These are phyloP conservation scores for Extremus antarcticus DNA, from an alignment of 495 filamentous ascomycete genomes.

Conservation along the genomic window DNA sequence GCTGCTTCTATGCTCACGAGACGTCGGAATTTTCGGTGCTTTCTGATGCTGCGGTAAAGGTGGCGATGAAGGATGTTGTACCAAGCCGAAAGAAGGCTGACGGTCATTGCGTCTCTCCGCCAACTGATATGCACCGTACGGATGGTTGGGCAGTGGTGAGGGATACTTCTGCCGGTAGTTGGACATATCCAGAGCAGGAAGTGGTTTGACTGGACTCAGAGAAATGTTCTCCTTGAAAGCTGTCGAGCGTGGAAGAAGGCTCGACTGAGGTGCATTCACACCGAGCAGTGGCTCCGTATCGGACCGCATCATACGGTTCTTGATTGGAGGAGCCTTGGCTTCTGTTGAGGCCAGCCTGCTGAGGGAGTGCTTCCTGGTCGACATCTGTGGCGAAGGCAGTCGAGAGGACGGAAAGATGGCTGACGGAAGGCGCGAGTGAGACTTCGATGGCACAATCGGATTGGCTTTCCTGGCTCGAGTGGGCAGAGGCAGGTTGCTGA, in stretches of 20 bases:
- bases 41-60: background rate
- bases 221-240: slow-evolving; percentile 22
- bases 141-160: background rate
- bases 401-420: slow-evolving; percentile 10
- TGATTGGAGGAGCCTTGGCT: slow-evolving; percentile 1
- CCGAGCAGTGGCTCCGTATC: slow-evolving; percentile 18
- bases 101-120: background rate
- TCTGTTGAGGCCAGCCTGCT: background rate
- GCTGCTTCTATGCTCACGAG: slow-evolving; percentile 1
- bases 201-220: slow-evolving; percentile 14
- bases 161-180: background rate
- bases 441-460: slow-evolving; percentile 7
- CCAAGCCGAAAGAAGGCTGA: background rate
- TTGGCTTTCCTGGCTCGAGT: slow-evolving; percentile 6
- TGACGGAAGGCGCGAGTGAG: slow-evolving; percentile 13
- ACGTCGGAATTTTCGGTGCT: background rate
- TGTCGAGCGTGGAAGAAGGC: slow-evolving; percentile 8
- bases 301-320: slow-evolving; percentile 14
- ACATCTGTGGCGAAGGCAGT: slow-evolving; percentile 13
- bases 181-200: slow-evolving; percentile 4
- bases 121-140: background rate
- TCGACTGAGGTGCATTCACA: background rate
- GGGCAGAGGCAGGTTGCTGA: slow-evolving; percentile 23
- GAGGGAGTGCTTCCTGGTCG: slow-evolving; percentile 12
- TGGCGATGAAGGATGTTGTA: background rate